Evolutionary conservation across 164 flowering plant species (phyloP), one percentile per base, ranked within the genome.

Genomic region (Kalanchoe fedtschenkoi): DNA sequence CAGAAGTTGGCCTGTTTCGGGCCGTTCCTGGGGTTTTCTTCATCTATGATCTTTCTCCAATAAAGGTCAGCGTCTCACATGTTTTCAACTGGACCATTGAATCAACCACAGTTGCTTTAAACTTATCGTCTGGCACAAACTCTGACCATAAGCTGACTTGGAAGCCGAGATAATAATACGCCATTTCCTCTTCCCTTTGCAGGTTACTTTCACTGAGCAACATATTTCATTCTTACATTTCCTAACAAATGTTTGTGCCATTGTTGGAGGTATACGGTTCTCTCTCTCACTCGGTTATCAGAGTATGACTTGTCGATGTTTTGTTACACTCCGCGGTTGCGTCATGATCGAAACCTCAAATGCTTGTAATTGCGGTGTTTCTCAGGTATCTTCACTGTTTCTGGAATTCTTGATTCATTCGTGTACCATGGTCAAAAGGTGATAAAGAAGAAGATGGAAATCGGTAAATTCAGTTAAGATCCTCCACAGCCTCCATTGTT

Each of bases 31-130:
- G 95, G 61, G 91, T 86, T 60, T 86, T 85, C 80, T 86, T 89
- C 85, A 83, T 84, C 59, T 89, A 89, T 69, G 96, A 89, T 68
- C 93, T 89, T 64, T 89, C 93, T 63, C 96, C 93, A 33, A 87
- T 87, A 57, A 87, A 87, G 86, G 95, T 85, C 38, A n/a, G 76
- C 34, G 34, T 26, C 32, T 26, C 38, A 30, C 14, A 0, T 16
- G 0, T n/a, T 17, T 16, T 35, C 39, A 33, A 34, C 61, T 58
- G 1, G 22, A 3, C 46, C 26, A 0, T 58, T 34, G 15, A 58
- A 30, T 58, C 30, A 47, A 47, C 22, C 15, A 1, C 55, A 22
- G 30, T 47, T 19, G 10, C 15, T 7, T 47, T 0, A 1, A 17
- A 43, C 47, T 43, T 22, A 43, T 43, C 8, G 13, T 11, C 16